These are phyloP conservation scores for Capsicum chinense DNA, from an alignment of 257 asterid genomes.

Conservation along the genomic window DNA sequence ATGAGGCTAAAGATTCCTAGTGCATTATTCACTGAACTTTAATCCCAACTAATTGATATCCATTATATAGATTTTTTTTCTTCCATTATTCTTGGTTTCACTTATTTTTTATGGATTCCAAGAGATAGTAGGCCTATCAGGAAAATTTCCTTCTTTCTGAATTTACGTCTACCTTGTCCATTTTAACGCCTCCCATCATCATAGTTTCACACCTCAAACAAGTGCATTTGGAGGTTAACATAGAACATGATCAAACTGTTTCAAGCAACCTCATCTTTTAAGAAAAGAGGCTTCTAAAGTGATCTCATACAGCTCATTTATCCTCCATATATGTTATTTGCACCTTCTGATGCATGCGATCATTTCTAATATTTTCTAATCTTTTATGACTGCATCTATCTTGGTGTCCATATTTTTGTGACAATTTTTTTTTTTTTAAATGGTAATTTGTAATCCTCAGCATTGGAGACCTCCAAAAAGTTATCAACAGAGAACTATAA, in stretches of 20 bases:
- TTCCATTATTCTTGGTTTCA: background rate
- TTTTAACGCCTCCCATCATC: background rate
- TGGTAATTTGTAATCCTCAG: too few species aligned
- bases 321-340: background rate
- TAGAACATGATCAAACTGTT: background rate
- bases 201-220: slow-evolving; percentile 2
- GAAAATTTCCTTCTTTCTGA: background rate
- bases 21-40: background rate
- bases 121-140: background rate
- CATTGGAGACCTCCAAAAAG: too few species aligned
- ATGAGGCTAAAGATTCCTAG: background rate
- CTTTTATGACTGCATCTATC: background rate
- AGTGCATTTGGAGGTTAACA: slow-evolving; percentile 4
- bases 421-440: background rate
- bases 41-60: background rate
- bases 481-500: too few species aligned
- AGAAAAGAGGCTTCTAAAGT: background rate
- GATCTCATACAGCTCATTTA: background rate
- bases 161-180: background rate
- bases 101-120: slow-evolving; percentile 19
- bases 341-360: background rate
- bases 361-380: background rate
- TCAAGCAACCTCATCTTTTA: background rate
- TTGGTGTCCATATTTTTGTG: background rate
- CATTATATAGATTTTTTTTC: background rate